Percentiles rank a stretch among this genome's conserved stretches.
Conservation (phyloP, 176 grass and related monocot genomes). For the Juncus effusus region DNA sequence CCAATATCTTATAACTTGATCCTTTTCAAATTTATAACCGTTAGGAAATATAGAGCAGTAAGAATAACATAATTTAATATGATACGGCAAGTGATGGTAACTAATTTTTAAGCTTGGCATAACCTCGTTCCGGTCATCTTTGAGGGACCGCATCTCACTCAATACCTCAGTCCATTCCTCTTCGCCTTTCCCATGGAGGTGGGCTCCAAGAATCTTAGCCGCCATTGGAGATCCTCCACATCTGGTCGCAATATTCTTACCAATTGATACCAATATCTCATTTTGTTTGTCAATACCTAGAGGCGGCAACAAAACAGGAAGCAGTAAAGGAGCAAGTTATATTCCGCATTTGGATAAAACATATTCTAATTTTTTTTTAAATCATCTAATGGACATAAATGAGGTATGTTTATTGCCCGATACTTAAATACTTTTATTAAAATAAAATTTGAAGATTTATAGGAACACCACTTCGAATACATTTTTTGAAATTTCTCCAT, state of each 20-base stretch:
- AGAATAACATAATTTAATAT: constrained; percentile 37
- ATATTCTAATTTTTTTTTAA: too few species aligned
- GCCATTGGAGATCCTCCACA: constrained; percentile 62
- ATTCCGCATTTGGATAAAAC: too few species aligned
- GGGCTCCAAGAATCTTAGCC: constrained; percentile 44
- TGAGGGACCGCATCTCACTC: constrained; percentile 41
- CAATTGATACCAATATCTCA: constrained; percentile 21
- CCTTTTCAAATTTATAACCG: constrained; percentile 40
- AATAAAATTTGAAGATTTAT: too few species aligned
- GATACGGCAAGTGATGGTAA: constrained; percentile 24
- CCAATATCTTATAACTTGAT: constrained; percentile 51
- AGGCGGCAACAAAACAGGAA: too few species aligned
- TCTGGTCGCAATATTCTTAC: constrained; percentile 32
- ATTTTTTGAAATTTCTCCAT: too few species aligned
- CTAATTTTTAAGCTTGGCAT: constrained; percentile 30
- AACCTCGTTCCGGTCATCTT: constrained; percentile 27
- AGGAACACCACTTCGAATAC: too few species aligned
- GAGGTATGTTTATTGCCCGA: too few species aligned
- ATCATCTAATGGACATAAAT: too few species aligned
- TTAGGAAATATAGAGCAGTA: constrained; percentile 42
- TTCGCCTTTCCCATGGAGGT: constrained; percentile 36
- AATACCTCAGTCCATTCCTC: constrained; percentile 42
- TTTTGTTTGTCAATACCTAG: background rate
- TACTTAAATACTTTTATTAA: too few species aligned
- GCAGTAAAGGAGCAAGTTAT: too few species aligned